These are phyloP conservation scores for Terana coerulea DNA, from an alignment of 768 basidiomycete species.

Conservation along the genomic window DNA sequence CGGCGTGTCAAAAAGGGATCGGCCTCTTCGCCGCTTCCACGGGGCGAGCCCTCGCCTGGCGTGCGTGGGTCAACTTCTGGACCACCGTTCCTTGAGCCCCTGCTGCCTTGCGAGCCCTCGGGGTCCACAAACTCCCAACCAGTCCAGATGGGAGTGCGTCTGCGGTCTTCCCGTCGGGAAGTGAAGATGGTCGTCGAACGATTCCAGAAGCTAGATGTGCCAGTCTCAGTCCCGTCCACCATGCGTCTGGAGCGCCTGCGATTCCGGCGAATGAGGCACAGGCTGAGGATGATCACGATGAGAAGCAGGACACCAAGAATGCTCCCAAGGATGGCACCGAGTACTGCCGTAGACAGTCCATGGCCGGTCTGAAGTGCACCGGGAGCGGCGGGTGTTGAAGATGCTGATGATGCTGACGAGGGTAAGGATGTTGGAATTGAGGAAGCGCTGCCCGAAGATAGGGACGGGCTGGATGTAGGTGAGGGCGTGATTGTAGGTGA, in stretches of 20 bases:
- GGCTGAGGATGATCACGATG: conserved; percentile 47
- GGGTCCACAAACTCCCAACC: conserved; percentile 30
- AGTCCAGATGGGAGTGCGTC: conserved; percentile 28
- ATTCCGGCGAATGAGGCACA: conserved; percentile 37
- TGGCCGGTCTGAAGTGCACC: conserved; percentile 12
- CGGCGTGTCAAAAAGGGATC: conserved; percentile 48
- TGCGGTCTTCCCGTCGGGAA: conserved; percentile 11
- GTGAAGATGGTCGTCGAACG: conserved; percentile 29
- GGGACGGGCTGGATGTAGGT: conserved; percentile 28
- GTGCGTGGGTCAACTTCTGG: conserved; percentile 4
- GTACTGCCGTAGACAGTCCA: conserved; percentile 28
- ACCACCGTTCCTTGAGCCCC: conserved; percentile 6
- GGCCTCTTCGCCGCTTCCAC: conserved; percentile 65
- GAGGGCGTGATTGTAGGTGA: conserved; percentile 19
- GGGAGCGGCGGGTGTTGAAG: conserved; percentile 7
- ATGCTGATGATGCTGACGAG: conserved; percentile 1
- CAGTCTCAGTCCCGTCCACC: conserved; percentile 19
- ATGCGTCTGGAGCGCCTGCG: conserved; percentile 12
- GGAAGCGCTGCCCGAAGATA: conserved; percentile 18
- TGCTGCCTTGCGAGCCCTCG: conserved; percentile 9
- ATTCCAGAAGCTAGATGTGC: conserved; percentile 36
- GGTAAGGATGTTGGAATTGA: conserved; percentile 4
- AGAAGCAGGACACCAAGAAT: conserved; percentile 58
- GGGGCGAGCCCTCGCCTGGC: conserved; percentile 63
- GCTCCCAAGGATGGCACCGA: conserved; percentile 57